A percentile compares a stretch with the other conserved stretches of the same genome.
These are phyloP conservation scores for Metschnikowia shivogae DNA, from an alignment of 805 yeast genomes.

Conservation along the genomic window DNA sequence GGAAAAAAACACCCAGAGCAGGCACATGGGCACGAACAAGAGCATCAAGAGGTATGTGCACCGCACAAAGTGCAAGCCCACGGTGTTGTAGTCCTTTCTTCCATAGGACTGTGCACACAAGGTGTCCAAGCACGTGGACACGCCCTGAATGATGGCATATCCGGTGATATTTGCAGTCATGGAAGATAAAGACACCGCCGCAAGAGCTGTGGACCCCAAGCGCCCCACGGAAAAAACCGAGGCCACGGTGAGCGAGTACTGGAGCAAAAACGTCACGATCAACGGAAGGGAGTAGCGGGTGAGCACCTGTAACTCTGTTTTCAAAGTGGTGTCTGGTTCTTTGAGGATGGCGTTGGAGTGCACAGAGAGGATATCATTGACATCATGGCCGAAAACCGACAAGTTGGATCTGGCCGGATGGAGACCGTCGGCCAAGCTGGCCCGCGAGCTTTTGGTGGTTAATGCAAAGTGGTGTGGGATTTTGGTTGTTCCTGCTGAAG, in stretches of 20 bases:
- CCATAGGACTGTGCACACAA: constrained; percentile 78
- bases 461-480: constrained; percentile 16
- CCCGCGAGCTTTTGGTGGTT: constrained; percentile 15
- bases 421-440: constrained; percentile 13
- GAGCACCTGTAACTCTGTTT: constrained; percentile 38
- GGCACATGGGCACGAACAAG: constrained; percentile 51
- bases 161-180: constrained; percentile 80
- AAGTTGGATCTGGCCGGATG: constrained; percentile 12
- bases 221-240: constrained; percentile 76
- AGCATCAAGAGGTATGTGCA: constrained; percentile 55
- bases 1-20: constrained; percentile 59
- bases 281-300: constrained; percentile 50
- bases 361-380: constrained; percentile 23
- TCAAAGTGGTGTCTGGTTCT: constrained; percentile 42
- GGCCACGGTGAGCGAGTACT: constrained; percentile 70
- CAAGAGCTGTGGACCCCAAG: constrained; percentile 65
- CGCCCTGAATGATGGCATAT: constrained; percentile 69
- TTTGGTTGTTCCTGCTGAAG: constrained; percentile 24
- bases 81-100: constrained; percentile 56
- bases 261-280: constrained; percentile 62
- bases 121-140: constrained; percentile 75
- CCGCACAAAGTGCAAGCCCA: constrained; percentile 65
- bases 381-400: constrained; percentile 1
- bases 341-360: constrained; percentile 17
- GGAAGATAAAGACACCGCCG: constrained; percentile 70